Evolutionary conservation across 2,329 filamentous ascomycete genomes (phyloP), one percentile per base, ranked within the genome.

Genomic region (Aspergillus sergii): DNA sequence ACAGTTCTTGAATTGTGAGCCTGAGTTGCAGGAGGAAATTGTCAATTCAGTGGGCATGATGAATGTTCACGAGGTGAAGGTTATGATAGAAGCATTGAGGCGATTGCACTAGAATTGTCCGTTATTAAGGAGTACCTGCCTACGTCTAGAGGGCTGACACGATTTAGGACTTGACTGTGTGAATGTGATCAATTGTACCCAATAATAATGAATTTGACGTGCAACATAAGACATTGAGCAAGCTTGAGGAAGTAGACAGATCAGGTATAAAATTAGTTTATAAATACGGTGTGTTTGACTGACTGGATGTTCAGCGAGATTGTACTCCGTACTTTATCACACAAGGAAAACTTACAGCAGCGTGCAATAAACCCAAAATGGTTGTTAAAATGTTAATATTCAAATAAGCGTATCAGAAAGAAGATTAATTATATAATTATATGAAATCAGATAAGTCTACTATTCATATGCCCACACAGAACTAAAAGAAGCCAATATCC

Each of bases 1-100:
- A 79, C 80, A 87, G 58, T 97, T 97, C 73, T 77, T 98, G 68
- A 89, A 93, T 66, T 81, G 91, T 66, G 83, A 86, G 53, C 87
- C 89, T 60, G 81, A 82, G 6, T 70, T 84, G 63, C 87, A 89
- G 72, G 79, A 81, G 64, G 80, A 82, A 69, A 83, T 87, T 61
- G 80, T 85, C 9, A 73, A 80, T 23, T 82, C 82, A 1, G 69
- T 87, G 61, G 77, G 81, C 79, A 68, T 75, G 79, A 57, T 88
- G 81, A 75, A 88, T 81, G 56, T 83, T 84, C 67, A 90, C 82
- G 60, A 66, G 86, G 82, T 81, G 77, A 92, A 66, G 84, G 89
- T 76, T 75, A 88, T 81, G 85, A 83, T 88, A 19, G 86, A 88
- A 70, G 80, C 78, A 4, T 67, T 88, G 72, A 83, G 83, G 68